Percentiles rank a stretch among this genome's conserved stretches.
phyloP scores from a whole-genome alignment of 306 rosid species.

The Argentina anserina region DNA sequence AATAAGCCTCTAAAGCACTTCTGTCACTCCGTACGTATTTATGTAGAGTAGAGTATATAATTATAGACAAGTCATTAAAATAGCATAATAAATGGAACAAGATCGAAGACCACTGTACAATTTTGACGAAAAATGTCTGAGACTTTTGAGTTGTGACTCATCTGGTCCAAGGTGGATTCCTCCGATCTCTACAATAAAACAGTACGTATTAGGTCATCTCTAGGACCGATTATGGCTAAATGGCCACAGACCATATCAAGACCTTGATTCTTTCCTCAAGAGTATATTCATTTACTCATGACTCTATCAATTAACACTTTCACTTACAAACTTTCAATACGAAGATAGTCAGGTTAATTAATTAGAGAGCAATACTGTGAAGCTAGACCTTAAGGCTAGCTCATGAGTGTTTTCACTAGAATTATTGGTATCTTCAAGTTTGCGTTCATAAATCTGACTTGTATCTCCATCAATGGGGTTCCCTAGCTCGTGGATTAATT shows the following conservation, averaged over 20 bases:
- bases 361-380: background rate
- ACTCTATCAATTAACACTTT: no score
- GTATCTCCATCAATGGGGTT: background rate
- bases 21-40: no score
- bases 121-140: background rate
- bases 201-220: background rate
- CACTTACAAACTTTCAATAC: background rate
- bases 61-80: no score
- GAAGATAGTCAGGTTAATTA: background rate
- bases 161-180: background rate
- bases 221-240: background rate
- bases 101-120: background rate
- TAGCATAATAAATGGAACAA: background rate
- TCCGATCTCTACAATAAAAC: background rate
- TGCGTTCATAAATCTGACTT: background rate
- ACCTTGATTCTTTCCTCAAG: no score
- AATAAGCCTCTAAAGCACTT: no score
- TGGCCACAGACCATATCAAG: background rate
- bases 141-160: background rate
- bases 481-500: background rate
- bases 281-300: no score
- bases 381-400: background rate
- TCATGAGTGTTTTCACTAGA: background rate
- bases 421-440: background rate
- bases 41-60: no score